Percentiles rank a stretch among this genome's conserved stretches.
Conservation (phyloP, 441 rosid species). For the Populus hybrid region DNA sequence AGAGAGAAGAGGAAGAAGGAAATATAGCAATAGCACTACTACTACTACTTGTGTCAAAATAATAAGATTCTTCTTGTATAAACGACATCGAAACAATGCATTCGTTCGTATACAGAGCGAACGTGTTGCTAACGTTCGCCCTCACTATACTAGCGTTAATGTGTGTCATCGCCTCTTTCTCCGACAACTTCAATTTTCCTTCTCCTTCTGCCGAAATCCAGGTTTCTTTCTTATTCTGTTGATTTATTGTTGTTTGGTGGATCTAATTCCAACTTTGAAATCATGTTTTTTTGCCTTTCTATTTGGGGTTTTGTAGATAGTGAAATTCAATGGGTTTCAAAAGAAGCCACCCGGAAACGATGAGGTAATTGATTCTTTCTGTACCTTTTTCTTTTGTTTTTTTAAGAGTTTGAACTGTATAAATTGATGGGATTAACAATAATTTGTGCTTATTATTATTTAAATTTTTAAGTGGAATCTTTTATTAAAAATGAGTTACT, state of each 20-base stretch:
- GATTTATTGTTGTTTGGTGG: background rate
- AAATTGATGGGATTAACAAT: background rate
- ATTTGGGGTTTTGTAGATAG: slow-evolving; percentile 42
- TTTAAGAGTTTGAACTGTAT: background rate
- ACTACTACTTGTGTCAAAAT: background rate
- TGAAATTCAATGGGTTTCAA: slow-evolving; percentile 79
- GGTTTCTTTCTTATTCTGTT: slow-evolving; percentile 26
- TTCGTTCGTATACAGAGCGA: slow-evolving; percentile 83
- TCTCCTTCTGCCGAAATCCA: slow-evolving; percentile 78
- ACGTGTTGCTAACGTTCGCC: slow-evolving; percentile 76
- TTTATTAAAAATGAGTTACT: background rate
- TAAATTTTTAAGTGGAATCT: no score
- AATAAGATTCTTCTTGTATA: background rate
- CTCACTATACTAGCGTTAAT: slow-evolving; percentile 77
- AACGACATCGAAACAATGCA: slow-evolving; percentile 49
- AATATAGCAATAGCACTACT: background rate
- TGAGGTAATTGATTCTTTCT: slow-evolving; percentile 45
- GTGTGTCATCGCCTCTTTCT: slow-evolving; percentile 76
- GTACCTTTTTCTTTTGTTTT: background rate
- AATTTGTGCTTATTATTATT: background rate
- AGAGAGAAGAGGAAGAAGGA: background rate
- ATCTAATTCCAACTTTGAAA: background rate
- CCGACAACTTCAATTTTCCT: slow-evolving; percentile 76
- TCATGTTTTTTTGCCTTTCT: background rate
- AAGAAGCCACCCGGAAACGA: slow-evolving; percentile 84